Evolutionary conservation across 108 stramenopile genomes (phyloP), one percentile per base, ranked within the genome.

Genomic region (Hondaea fermentalgiana): DNA sequence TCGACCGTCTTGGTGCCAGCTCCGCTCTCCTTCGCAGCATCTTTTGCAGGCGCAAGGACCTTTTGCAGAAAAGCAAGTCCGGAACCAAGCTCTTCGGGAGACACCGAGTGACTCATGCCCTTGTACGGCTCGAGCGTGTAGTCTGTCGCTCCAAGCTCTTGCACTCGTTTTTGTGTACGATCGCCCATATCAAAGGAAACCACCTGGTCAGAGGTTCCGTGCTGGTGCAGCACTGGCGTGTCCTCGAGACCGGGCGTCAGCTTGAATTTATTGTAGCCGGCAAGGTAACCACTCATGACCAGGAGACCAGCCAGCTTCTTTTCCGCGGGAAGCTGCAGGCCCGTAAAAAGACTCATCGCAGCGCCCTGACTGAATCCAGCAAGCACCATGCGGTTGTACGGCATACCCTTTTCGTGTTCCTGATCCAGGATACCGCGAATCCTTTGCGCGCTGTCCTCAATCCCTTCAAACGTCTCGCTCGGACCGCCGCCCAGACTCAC

Each of bases 331-430:
- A 96, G 88, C 90, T 97, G 96, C 92, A 98, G 90, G 4, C 97
- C 97, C 14, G 96, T 96, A 89, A 90, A 97, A 10, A 98, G 89
- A 45, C 92, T 92, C 14, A 98, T 88, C 0, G 97, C 97, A 1
- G 96, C 98, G 8, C 98, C 98, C 91, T 98, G 98, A 16, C 92
- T 92, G 90, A 98, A 98, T 43, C 98, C 98, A 25, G 96, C 96
- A 88, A 98, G 89, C 5, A 96, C 95, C 95, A 98, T 97, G 10
- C 97, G 96, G 60, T 72, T 89, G 89, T 95, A 96, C 0, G 97
- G 95, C 17, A 98, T 88, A 14, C 96, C 96, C 43, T 57, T 44
- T 5, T 35, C 60, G 4, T 53, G 59, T 45, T 92, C 93, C 64
- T 96, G 92, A 71, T 98, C 97, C 21, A 97, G 57, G 57, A 97